phyloP scores from a whole-genome alignment of 305 asterid genomes.

The Solanum aculeatissimum region DNA sequence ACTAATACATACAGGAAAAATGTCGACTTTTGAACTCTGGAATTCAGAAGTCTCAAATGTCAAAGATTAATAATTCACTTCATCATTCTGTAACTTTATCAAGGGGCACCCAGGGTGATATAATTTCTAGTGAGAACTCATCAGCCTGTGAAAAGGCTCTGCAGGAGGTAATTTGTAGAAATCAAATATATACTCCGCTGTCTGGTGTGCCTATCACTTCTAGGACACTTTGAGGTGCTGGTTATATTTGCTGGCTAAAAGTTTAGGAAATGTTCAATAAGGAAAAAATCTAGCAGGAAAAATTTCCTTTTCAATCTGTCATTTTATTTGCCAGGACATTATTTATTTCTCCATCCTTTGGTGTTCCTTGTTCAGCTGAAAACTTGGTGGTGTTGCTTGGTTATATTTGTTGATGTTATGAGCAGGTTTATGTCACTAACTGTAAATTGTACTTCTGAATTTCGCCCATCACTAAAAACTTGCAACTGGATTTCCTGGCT shows the following conservation, averaged over 20 bases:
- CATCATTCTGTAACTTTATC: constrained; percentile 10
- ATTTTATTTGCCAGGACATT: background rate
- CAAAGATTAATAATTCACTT: constrained; percentile 28
- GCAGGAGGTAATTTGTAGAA: constrained; percentile 31
- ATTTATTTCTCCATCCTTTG: background rate
- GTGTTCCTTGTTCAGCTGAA: background rate
- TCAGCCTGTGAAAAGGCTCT: constrained; percentile 16
- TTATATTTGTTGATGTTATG: background rate
- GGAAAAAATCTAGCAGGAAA: background rate
- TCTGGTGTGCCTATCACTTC: background rate
- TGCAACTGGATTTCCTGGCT: background rate
- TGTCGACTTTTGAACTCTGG: constrained; percentile 41
- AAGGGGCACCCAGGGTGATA: constrained; percentile 18
- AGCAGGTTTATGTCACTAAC: background rate
- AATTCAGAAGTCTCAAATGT: constrained; percentile 40
- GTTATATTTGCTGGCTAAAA: background rate
- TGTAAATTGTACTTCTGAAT: background rate
- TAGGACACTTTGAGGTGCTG: background rate
- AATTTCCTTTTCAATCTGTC: background rate
- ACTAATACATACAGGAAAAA: constrained; percentile 47
- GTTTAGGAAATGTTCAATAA: background rate
- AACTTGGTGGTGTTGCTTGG: background rate
- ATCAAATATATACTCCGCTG: background rate
- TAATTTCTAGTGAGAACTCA: constrained; percentile 16
- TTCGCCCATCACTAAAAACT: background rate